Conservation (phyloP, 2,329 filamentous ascomycete genomes). For the Claviceps capensis region DNA sequence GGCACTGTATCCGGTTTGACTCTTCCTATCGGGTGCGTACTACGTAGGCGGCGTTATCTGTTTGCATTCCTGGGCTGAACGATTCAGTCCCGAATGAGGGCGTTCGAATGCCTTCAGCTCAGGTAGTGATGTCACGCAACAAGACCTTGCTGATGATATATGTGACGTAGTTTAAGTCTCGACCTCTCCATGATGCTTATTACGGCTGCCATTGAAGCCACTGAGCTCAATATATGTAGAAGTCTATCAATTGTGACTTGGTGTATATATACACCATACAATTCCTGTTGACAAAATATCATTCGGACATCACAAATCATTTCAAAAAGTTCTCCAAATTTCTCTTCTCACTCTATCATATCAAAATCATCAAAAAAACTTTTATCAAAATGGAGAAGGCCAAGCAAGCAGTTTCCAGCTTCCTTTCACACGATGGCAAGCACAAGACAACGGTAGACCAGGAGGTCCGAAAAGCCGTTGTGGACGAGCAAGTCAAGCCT, state of each 20-base stretch:
- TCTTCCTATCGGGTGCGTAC: background rate
- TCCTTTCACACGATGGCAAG: slow-evolving; percentile 47
- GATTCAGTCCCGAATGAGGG: background rate
- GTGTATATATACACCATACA: background rate
- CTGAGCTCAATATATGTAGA: too few species aligned
- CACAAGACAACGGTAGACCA: slow-evolving; percentile 61
- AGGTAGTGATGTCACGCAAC: background rate
- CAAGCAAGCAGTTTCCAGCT: slow-evolving; percentile 46
- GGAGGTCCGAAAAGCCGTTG: slow-evolving; percentile 44
- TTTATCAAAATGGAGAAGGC: slow-evolving; percentile 43
- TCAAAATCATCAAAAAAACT: too few species aligned
- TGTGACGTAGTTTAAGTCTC: background rate
- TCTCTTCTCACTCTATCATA: background rate
- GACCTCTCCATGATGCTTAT: too few species aligned
- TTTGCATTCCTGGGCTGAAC: background rate
- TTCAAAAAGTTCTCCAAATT: too few species aligned
- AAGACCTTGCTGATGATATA: background rate
- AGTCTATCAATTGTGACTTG: background rate
- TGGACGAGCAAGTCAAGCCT: slow-evolving; percentile 45
- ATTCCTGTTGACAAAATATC: background rate
- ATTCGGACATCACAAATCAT: background rate
- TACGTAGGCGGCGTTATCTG: background rate
- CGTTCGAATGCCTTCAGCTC: background rate
- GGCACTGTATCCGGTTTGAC: background rate
- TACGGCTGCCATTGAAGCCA: too few species aligned